Evolutionary conservation across 83 land plant genomes (phyloP).

Genomic region (Picea abies): DNA sequence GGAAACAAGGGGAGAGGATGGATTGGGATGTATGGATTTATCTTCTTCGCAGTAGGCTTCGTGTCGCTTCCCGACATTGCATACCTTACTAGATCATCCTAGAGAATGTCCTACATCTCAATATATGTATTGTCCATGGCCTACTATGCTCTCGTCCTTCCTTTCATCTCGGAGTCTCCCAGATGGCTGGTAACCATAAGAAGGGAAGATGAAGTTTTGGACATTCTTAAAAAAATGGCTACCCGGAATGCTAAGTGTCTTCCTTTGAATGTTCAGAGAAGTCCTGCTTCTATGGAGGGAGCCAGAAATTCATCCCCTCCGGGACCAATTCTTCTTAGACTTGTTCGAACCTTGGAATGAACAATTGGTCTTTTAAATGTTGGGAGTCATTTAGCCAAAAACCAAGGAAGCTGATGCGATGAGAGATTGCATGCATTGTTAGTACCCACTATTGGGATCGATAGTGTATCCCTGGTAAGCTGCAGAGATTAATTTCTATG

Average conservation of each 20-base stretch:
- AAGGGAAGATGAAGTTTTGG: constrained; percentile 41
- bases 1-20: constrained; percentile 45
- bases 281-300: constrained; percentile 6
- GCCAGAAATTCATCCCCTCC: too few relatives aligned
- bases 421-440: too few relatives aligned
- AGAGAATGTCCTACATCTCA: constrained; percentile 47
- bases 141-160: constrained; percentile 41
- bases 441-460: too few relatives aligned
- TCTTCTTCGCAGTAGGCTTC: constrained; percentile 49
- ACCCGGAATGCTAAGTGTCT: constrained; percentile 28
- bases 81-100: constrained; percentile 38
- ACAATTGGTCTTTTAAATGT: too few relatives aligned
- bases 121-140: constrained; percentile 44
- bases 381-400: too few relatives aligned
- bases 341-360: too few relatives aligned
- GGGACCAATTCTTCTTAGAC: too few relatives aligned
- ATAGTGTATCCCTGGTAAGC: too few relatives aligned
- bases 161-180: constrained; percentile 66
- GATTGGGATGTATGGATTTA: constrained; percentile 45
- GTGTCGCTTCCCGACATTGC: constrained; percentile 40
- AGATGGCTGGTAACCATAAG: constrained; percentile 60
- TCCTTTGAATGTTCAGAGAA: too few relatives aligned
- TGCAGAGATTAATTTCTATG: too few relatives aligned
- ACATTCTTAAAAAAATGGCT: constrained; percentile 45
- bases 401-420: too few relatives aligned